Evolutionary conservation across 805 yeast genomes (phyloP), one percentile per base, ranked within the genome.

Genomic region (Jamesozyma spencerorum): DNA sequence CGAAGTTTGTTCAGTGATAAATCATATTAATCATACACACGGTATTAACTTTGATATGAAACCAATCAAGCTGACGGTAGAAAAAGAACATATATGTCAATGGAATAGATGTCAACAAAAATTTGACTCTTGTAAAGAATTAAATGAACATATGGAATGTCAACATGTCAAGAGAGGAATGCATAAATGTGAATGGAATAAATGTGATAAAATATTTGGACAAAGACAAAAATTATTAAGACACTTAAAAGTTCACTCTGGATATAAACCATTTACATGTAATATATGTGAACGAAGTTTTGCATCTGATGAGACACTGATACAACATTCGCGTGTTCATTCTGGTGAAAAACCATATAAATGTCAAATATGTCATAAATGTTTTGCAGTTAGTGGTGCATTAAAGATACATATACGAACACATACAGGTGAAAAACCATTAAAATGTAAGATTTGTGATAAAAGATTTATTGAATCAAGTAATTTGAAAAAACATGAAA

Each of bases 371-470:
- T 90, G 98, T 60, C 79, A 74, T 4, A 88, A 86, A 58, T 58
- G 66, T 19, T 90, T 90, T 65, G 82, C 95, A 10, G 85, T 94
- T 2, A 74, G 84, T 22, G 79, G 92, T 3, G 80, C 92, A 13
- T 66, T 88, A 34, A 81, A 86, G 1, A 85, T 90, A 24, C 97
- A 92, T 63, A 62, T 73, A 35, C 69, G 97, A 45, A 79, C 79
- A 2, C 98, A 90, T 60, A 83, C 95, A 1, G 97, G 97, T 2
- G 90, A 82, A 44, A 85, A 82, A 59, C 97, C 97, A 2, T 65
- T 90, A 48, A 66, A 62, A 27, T 90, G 97, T 61, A 79, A 78
- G 47, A 81, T 84, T 1, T 90, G 98, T 58, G 80, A 77, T 14
- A 87, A 85, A 58, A 62, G 85, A 40, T 90, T 90, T 56, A 81